phyloP scores from a whole-genome alignment of 495 filamentous ascomycete species.

The Pyrenopolyporus hunteri region DNA sequence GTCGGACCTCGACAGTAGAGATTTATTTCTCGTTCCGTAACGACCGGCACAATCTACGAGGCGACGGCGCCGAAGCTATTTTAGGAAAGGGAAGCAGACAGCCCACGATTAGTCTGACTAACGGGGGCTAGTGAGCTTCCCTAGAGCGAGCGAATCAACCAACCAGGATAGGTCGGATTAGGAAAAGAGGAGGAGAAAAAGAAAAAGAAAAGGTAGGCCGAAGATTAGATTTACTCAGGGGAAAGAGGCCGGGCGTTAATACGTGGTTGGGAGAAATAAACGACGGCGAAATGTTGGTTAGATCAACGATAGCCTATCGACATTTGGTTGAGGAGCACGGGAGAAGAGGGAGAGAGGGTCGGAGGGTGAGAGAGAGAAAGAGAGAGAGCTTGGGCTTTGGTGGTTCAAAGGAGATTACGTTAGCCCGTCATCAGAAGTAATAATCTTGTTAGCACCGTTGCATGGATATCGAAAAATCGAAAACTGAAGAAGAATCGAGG shows the following conservation, averaged over 20 bases:
- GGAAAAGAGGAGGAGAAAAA: background rate
- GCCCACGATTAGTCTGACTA: slow-evolving; percentile 23
- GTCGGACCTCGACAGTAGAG: background rate
- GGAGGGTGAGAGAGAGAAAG: too few species aligned
- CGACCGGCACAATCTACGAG: background rate
- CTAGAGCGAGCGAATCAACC: slow-evolving; percentile 29
- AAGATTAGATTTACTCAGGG: background rate
- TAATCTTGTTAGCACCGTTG: background rate
- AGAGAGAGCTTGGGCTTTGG: slow-evolving; percentile 5
- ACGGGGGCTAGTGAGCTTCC: slow-evolving; percentile 33
- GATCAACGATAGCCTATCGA: slow-evolving; percentile 22
- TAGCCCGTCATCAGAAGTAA: background rate
- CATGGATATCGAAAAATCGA: background rate
- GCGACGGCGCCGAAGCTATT: slow-evolving; percentile 8
- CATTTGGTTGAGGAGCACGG: too few species aligned
- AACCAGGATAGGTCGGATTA: slow-evolving; percentile 16
- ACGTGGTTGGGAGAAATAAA: slow-evolving; percentile 25
- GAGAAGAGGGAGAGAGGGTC: too few species aligned
- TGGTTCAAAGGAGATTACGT: slow-evolving; percentile 1
- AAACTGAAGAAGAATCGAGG: background rate
- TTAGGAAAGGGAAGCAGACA: slow-evolving; percentile 34
- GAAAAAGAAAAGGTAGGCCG: slow-evolving; percentile 3
- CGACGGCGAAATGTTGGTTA: slow-evolving; percentile 26
- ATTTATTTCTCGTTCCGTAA: slow-evolving; percentile 4
- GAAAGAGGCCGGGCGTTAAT: slow-evolving; percentile 12